A percentile compares a stretch with the other conserved stretches of the same genome.
Conservation (phyloP, 805 yeast species). For the Candida odintsovae region DNA sequence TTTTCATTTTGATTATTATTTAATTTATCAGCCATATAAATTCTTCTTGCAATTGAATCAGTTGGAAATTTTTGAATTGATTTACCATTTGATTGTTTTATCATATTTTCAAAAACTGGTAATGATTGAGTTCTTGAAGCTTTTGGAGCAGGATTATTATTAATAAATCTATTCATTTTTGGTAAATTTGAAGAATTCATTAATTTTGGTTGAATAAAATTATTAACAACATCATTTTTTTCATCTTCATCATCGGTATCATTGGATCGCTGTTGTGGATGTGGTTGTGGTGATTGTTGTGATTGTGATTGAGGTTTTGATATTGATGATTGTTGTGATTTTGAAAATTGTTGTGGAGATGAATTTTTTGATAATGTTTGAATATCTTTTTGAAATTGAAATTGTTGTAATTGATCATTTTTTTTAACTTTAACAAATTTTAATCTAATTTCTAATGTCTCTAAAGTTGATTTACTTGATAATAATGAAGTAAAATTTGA, state of each 20-base stretch:
- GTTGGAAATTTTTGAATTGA: conserved; percentile 20
- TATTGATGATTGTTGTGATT: conserved; percentile 1
- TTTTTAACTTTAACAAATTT: conserved; percentile 30
- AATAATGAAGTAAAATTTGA: conserved; percentile 47
- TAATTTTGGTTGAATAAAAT: conserved; percentile 14
- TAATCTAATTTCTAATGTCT: conserved; percentile 53
- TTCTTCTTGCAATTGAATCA: conserved; percentile 24
- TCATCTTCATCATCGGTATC: conserved; percentile 20
- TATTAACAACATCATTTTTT: neutral
- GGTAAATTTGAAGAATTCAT: conserved; percentile 8
- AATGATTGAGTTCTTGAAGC: conserved; percentile 40
- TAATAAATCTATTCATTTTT: conserved; percentile 28
- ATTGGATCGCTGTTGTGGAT: neutral
- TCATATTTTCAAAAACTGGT: conserved; percentile 26
- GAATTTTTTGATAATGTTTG: conserved; percentile 3
- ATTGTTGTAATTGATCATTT: conserved; percentile 3
- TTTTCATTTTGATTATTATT: conserved; percentile 6
- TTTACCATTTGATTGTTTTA: conserved; percentile 7
- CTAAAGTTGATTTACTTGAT: conserved; percentile 29
- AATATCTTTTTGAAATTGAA: conserved; percentile 8
- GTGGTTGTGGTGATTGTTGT: neutral
- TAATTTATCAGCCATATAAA: conserved; percentile 22
- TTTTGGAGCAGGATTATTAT: conserved; percentile 40
- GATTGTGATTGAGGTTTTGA: neutral
- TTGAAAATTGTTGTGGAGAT: conserved; percentile 3